phyloP scores from a whole-genome alignment of 73 alveolate genomes.

The Uronychia setigera region DNA sequence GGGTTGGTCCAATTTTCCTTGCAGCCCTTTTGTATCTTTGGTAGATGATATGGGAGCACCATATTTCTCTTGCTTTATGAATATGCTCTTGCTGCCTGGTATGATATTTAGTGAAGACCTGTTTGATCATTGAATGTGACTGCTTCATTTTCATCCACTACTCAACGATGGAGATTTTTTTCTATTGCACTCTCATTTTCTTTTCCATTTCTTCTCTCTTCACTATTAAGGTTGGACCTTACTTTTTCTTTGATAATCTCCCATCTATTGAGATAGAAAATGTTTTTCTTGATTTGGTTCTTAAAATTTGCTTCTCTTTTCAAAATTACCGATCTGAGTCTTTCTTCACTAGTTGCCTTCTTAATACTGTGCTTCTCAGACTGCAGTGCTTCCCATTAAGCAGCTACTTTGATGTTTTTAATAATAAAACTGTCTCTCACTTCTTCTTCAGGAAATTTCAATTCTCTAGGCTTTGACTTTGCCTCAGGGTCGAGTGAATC shows the following conservation, averaged over 20 bases:
- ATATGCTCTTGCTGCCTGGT: not conserved
- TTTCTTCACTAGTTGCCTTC: not conserved
- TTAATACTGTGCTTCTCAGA: not conserved
- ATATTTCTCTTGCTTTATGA: not conserved
- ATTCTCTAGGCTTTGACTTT: not conserved
- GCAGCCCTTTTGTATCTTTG: not conserved
- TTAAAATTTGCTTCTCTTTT: not conserved
- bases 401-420: not conserved
- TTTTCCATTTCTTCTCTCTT: not conserved
- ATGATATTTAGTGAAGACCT: not conserved
- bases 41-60: not conserved
- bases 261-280: not conserved
- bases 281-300: not conserved
- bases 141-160: not conserved
- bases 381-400: not conserved
- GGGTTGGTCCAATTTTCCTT: not conserved
- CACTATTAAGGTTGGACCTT: not conserved
- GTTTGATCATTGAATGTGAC: not conserved
- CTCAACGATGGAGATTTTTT: not conserved
- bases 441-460: not conserved
- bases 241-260: not conserved
- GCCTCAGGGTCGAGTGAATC: too few relatives aligned
- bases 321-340: not conserved
- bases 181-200: too few relatives aligned
- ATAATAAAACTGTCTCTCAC: not conserved